These are phyloP conservation scores for Melastoma malabathricum DNA, from an alignment of 345 rosid species.

Conservation along the genomic window DNA sequence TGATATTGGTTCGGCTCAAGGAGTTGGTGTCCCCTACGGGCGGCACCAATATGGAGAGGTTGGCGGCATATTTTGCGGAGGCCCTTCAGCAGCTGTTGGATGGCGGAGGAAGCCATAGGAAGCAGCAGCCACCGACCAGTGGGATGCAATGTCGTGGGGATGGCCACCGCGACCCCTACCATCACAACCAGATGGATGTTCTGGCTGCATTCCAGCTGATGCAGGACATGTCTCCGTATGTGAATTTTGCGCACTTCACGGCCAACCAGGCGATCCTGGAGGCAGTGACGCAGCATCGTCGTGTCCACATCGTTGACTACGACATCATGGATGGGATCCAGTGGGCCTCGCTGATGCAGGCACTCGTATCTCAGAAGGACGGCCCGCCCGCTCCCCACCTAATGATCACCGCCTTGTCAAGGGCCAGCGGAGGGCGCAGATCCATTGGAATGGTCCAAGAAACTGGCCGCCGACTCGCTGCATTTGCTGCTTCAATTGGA, in stretches of 20 bases:
- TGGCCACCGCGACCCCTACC: conserved; percentile 14
- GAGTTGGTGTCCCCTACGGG: conserved; percentile 55
- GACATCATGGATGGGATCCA: conserved; percentile 85
- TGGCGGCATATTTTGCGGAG: conserved; percentile 67
- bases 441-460: conserved; percentile 55
- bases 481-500: conserved; percentile 65
- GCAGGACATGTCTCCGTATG: conserved; percentile 82
- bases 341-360: conserved; percentile 84
- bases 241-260: conserved; percentile 84
- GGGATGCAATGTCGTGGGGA: background rate
- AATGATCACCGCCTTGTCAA: conserved; percentile 59
- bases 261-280: conserved; percentile 86
- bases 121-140: background rate
- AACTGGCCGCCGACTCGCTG: conserved; percentile 48
- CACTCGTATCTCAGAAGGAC: conserved; percentile 46
- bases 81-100: conserved; percentile 41
- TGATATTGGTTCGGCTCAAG: conserved; percentile 89
- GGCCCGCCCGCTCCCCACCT: conserved; percentile 54
- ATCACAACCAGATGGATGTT: conserved; percentile 31
- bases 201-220: conserved; percentile 60
- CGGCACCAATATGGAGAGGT: conserved; percentile 72
- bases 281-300: conserved; percentile 42
- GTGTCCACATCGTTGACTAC: conserved; percentile 74
- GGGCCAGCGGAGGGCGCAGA: conserved; percentile 36
- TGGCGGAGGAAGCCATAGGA: conserved; percentile 7